Percentiles rank a stretch among this genome's conserved stretches.
Conservation (phyloP, 768 basidiomycete species). For the Lactarius deliciosus region DNA sequence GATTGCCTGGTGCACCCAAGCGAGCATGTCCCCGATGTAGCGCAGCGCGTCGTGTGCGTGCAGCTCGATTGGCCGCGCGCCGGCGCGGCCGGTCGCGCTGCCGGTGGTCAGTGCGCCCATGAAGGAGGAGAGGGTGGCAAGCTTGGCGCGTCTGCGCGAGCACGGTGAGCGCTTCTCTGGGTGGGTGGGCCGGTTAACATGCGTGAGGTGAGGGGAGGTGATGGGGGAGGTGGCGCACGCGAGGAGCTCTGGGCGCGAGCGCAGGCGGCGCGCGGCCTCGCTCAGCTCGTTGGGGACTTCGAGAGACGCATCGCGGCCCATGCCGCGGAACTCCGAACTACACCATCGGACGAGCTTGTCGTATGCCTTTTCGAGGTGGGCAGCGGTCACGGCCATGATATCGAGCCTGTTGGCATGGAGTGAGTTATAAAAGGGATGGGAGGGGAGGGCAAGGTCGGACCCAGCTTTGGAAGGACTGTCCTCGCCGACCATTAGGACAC, state of each 20-base stretch:
- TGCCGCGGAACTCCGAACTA: constrained; percentile 78
- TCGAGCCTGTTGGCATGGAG: constrained; percentile 57
- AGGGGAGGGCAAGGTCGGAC: constrained; percentile 40
- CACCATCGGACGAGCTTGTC: constrained; percentile 87
- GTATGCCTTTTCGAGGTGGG: constrained; percentile 85
- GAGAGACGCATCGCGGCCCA: constrained; percentile 69
- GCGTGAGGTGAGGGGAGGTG: constrained; percentile 1
- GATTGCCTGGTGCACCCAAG: constrained; percentile 96
- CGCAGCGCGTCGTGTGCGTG: constrained; percentile 97
- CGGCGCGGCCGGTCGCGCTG: neutral
- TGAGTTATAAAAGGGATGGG: neutral
- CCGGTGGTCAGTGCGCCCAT: constrained; percentile 86
- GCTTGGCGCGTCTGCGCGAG: constrained; percentile 83
- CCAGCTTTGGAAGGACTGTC: constrained; percentile 76
- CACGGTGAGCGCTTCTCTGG: constrained; percentile 69
- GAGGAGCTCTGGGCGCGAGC: constrained; percentile 74
- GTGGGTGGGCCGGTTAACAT: constrained; percentile 30
- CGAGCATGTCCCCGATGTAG: constrained; percentile 97
- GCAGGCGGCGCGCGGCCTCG: constrained; percentile 72
- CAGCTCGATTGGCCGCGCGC: constrained; percentile 89
- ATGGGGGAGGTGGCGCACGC: constrained; percentile 45
- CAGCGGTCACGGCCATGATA: constrained; percentile 80
- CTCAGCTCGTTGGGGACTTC: constrained; percentile 66
- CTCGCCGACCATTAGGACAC: constrained; percentile 83
- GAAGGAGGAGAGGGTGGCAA: constrained; percentile 74